Evolutionary conservation across 1,284 basidiomycete species (phyloP).

Genomic region (Ganoderma boninense): DNA sequence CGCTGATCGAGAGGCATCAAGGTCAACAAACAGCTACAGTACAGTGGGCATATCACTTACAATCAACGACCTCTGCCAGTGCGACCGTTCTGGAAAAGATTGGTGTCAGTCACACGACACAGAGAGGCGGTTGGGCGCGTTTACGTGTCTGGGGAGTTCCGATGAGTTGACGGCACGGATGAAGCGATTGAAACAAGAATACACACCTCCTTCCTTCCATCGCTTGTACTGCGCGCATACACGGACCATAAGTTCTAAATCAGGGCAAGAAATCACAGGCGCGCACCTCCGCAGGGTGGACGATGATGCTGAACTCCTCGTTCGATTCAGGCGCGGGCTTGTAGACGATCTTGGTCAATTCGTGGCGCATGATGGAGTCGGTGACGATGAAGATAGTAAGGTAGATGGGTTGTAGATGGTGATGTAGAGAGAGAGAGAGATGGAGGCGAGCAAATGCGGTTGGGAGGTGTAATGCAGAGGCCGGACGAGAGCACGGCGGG

Average conservation of each 20-base stretch:
- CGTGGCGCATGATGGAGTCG: constrained; percentile 40
- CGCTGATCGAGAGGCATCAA: constrained; percentile 47
- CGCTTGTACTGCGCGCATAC: constrained; percentile 65
- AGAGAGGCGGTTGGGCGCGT: constrained; percentile 32
- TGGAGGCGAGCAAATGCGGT: constrained; percentile 12
- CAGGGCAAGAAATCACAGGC: constrained; percentile 12
- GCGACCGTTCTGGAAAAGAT: constrained; percentile 62
- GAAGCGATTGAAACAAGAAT: neutral
- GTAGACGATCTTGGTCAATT: constrained; percentile 76
- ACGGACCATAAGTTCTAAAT: constrained; percentile 8
- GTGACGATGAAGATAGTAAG: constrained; percentile 9
- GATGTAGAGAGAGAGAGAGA: neutral
- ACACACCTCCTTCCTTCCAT: constrained; percentile 80
- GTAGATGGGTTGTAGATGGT: constrained; percentile 6
- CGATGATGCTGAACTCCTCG: constrained; percentile 76
- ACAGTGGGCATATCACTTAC: constrained; percentile 52
- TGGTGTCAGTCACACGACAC: constrained; percentile 17
- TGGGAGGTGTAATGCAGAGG: neutral
- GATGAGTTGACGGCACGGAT: constrained; percentile 32
- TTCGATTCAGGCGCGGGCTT: constrained; percentile 75
- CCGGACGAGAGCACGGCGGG: neutral
- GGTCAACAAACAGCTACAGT: constrained; percentile 13
- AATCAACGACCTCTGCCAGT: constrained; percentile 75
- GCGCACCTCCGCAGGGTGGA: constrained; percentile 71
- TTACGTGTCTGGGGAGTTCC: constrained; percentile 67